Evolutionary conservation across 2,329 filamentous ascomycete genomes (phyloP), one percentile per base, ranked within the genome.

Genomic region (Aureobasidium lini): DNA sequence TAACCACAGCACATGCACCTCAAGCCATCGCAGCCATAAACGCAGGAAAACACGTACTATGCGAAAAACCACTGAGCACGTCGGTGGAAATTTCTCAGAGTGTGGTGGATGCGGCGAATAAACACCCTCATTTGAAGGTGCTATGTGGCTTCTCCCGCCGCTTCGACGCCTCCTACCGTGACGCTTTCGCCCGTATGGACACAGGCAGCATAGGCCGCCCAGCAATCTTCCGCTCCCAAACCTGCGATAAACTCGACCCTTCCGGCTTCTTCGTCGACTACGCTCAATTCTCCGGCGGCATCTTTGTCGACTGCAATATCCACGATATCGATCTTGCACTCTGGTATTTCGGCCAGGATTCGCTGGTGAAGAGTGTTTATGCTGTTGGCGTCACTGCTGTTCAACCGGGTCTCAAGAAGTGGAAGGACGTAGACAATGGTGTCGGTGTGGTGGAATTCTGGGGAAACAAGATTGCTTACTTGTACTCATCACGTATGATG

Each of bases 291-390:
- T 81, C 76, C 1, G 85, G 86, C 36, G 85, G 85, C 23, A 86
- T 88, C 68, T 88, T 88, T 65, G 85, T 88, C 60, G 86, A 88
- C 74, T 86, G 83, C 73, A 83, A 81, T 54, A 83, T 88, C 66
- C 86, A 88, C 74, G 86, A 88, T 65, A 88, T 88, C 64, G 84
- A 86, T 62, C 77, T 87, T 2, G 77, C 82, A 0, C 73, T 86
- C 1, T 86, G 83, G 83, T 86, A 82, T 74, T 84, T 85, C 66
- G 81, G 81, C 9, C 71, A 79, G 48, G 76, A 81, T 48, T 75
- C 73, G 42, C 70, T 75, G 13, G 76, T 84, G 63, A 85, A 85
- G 71, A 79, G 75, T 49, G 80, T 84, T 8, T 75, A 76, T 0
- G 81, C 82, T 0, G 71, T 80, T 2, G 84, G 83, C 9, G 81